Conservation (phyloP, 495 filamentous ascomycete species). For the Umbilicaria muhlenbergii region DNA sequence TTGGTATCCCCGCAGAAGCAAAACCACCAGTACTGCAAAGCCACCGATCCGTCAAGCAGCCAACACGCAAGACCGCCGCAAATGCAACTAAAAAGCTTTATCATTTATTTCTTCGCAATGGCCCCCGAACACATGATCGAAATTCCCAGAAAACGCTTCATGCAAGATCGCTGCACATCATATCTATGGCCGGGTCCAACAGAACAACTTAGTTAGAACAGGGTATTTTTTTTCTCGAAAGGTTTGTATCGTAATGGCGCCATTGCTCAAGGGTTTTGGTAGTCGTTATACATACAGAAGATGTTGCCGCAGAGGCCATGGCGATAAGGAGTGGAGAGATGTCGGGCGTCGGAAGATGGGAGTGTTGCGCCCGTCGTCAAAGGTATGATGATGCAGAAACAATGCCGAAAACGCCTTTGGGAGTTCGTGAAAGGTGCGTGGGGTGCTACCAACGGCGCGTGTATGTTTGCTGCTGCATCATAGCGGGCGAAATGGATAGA, state of each 20-base stretch:
- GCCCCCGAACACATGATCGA: too few relatives aligned
- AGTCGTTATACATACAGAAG: too few relatives aligned
- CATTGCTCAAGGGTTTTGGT: too few relatives aligned
- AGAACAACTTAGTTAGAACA: conserved; percentile 12
- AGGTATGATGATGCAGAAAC: conserved; percentile 8
- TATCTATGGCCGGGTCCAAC: conserved; percentile 8
- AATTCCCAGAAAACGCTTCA: too few relatives aligned
- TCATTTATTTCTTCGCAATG: too few relatives aligned
- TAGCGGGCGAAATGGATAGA: conserved; percentile 69
- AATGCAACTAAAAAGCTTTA: too few relatives aligned
- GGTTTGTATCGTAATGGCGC: too few relatives aligned
- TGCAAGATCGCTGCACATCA: conserved; percentile 7
- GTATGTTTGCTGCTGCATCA: conserved; percentile 56
- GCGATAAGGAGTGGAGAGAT: conserved; percentile 6
- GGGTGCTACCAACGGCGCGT: conserved; percentile 42
- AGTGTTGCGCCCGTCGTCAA: conserved; percentile 11
- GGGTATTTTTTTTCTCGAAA: conserved; percentile 9
- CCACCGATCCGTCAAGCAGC: too few relatives aligned
- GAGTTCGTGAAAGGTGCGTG: conserved; percentile 16
- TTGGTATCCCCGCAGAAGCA: too few relatives aligned
- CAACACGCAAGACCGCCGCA: too few relatives aligned
- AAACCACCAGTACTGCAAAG: too few relatives aligned
- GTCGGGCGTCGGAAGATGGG: conserved; percentile 1
- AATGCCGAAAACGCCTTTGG: conserved; percentile 1
- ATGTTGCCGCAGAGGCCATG: not conserved